Evolutionary conservation across 139 green algal species (phyloP), one percentile per base, ranked within the genome.

Genomic region (Chlorella sorokiniana): DNA sequence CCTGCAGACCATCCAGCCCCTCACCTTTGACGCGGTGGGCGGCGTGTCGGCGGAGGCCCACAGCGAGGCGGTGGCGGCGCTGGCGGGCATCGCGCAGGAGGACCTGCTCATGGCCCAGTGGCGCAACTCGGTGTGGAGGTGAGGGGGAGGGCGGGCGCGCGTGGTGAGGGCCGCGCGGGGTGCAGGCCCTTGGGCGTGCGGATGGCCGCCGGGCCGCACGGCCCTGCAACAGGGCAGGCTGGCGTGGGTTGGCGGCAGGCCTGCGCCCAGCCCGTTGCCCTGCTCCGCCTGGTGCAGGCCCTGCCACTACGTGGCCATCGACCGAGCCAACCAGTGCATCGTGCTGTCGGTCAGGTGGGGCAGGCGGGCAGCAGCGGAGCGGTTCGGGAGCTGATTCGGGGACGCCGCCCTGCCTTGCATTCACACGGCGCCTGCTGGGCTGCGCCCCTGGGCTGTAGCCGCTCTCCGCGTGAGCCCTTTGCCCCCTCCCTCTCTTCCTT

Each of bases 1-100:
- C 20, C 64, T 92, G 68, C 85, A 92, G 41, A 92, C 89, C 3
- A 38, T 91, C 61, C 68, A 86, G 56, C 51, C 67, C 35, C 56
- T 86, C 14, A 86, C 69, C 44, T 92, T 93, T 81, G 77, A 92
- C 65, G 86, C 84, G 2, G 86, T 83, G 9, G 86, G 81, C 11
- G 89, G 89, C 0, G 89, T 85, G n/a, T 90, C 83, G 18, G 87
- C 48, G 23, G 88, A 90, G n/a, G 88, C 89, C 33, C 91, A 93
- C 85, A 92, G 90, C 41, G 79, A 88, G 62, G 85, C 88, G 22
- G 83, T 92, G 42, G 72, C 79, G 16, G 78, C 54, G 27, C 81
- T 92, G 69, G 81, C 89, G 25, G 88, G 88, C 38, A 45, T 93
- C 4, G 59, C 67, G 5, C 41, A 52, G 0, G 51, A 48, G 0